These are phyloP conservation scores for Aureobasidium mangrovei DNA, from an alignment of 2,329 filamentous ascomycete genomes.

Conservation along the genomic window DNA sequence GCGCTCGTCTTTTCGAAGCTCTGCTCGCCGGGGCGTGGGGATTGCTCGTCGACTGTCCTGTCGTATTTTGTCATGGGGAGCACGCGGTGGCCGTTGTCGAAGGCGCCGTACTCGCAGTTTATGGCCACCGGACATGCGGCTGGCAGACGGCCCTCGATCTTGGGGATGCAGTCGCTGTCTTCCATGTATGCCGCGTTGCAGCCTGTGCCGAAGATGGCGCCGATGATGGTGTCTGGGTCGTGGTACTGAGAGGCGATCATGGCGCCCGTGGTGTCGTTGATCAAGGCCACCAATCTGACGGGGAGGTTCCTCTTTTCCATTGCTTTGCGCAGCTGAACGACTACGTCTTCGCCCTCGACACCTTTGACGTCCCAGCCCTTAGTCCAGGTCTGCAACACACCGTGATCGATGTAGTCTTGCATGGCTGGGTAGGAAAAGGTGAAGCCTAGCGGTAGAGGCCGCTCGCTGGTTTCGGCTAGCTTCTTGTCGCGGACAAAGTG, in stretches of 20 bases:
- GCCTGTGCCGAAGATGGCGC: constrained; percentile 88
- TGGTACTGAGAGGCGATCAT: constrained; percentile 86
- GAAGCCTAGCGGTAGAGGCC: constrained; percentile 73
- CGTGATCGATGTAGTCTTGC: constrained; percentile 88
- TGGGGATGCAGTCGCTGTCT: constrained; percentile 69
- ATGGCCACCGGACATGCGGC: constrained; percentile 81
- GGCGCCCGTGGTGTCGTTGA: constrained; percentile 91
- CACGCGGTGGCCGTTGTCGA: constrained; percentile 88
- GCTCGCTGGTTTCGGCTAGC: constrained; percentile 49
- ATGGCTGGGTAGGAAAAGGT: constrained; percentile 95
- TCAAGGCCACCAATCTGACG: constrained; percentile 74
- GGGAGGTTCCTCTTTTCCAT: constrained; percentile 72
- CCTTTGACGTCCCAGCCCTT: constrained; percentile 94
- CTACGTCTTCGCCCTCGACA: constrained; percentile 84
- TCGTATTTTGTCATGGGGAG: constrained; percentile 84
- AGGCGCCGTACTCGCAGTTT: constrained; percentile 97
- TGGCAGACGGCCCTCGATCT: constrained; percentile 70
- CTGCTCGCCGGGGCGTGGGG: constrained; percentile 86
- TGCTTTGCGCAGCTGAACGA: constrained; percentile 77
- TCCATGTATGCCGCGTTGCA: constrained; percentile 96
- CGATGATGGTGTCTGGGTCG: constrained; percentile 73
- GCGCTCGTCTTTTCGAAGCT: constrained; percentile 98
- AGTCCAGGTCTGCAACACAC: constrained; percentile 89
- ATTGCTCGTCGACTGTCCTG: constrained; percentile 78
- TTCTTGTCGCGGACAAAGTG: constrained; percentile 90